Conservation (phyloP, 179 eudicot species). For the Pouteria campechiana region DNA sequence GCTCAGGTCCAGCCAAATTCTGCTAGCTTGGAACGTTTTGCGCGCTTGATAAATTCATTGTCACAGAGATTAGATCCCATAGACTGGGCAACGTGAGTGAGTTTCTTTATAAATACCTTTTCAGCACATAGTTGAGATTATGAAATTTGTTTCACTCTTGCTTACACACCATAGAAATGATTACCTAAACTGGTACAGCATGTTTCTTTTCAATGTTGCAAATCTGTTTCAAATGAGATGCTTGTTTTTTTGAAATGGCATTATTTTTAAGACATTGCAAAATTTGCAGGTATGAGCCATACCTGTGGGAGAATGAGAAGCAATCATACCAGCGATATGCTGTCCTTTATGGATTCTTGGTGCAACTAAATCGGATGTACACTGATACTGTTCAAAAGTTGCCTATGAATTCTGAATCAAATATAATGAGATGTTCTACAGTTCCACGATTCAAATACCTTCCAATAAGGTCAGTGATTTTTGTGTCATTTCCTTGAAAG, state of each 20-base stretch:
- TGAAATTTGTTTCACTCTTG: too few relatives aligned
- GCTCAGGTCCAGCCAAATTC: slow-evolving; percentile 50
- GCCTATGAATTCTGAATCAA: slow-evolving; percentile 78
- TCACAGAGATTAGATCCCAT: slow-evolving; percentile 90
- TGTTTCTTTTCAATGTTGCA: too few relatives aligned
- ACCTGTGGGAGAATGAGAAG: slow-evolving; percentile 94
- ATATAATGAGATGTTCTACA: slow-evolving; percentile 88
- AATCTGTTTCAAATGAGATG: too few relatives aligned
- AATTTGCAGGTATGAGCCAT: slow-evolving; percentile 81
- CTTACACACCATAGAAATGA: too few relatives aligned
- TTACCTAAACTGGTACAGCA: too few relatives aligned
- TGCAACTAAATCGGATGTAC: slow-evolving; percentile 82
- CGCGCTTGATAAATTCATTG: slow-evolving; percentile 45
- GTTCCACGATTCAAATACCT: slow-evolving; percentile 97
- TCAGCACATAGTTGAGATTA: too few relatives aligned
- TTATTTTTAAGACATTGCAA: neutral
- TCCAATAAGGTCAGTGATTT: slow-evolving; percentile 99
- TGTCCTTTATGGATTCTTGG: slow-evolving; percentile 93
- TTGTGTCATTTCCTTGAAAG: slow-evolving; percentile 3
- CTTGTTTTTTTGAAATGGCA: slow-evolving; percentile 1
- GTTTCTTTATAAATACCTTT: too few relatives aligned
- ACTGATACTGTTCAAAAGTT: slow-evolving; percentile 70
- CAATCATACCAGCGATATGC: slow-evolving; percentile 91
- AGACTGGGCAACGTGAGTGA: slow-evolving; percentile 98
- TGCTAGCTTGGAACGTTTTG: slow-evolving; percentile 42